phyloP scores from a whole-genome alignment of 2,329 filamentous ascomycete species.

The Fusarium bulbicola region DNA sequence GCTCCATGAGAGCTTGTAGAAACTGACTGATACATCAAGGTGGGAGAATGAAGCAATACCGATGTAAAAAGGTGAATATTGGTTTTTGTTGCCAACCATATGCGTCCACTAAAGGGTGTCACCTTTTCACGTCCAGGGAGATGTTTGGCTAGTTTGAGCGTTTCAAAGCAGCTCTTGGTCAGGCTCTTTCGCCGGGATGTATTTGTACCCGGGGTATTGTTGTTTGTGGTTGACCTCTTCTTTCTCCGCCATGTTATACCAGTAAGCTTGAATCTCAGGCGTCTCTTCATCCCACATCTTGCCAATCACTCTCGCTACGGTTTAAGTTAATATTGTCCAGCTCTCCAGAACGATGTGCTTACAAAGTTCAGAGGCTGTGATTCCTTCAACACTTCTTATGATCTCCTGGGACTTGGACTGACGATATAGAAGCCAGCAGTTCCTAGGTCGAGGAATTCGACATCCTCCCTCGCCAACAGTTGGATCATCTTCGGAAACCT shows the following conservation, averaged over 20 bases:
- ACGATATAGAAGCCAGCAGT: constrained; percentile 49
- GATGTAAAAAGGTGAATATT: neutral
- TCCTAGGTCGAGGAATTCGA: constrained; percentile 43
- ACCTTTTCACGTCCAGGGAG: neutral
- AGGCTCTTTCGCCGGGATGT: neutral
- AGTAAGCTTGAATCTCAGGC: constrained; percentile 35
- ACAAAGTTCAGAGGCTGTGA: constrained; percentile 47
- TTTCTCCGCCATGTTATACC: constrained; percentile 32
- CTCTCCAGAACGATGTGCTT: constrained; percentile 13
- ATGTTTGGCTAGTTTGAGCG: neutral
- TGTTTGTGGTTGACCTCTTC: constrained; percentile 43
- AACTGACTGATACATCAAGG: neutral
- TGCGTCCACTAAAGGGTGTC: neutral
- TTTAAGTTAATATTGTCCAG: neutral
- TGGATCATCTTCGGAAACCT: neutral
- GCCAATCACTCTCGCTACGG: constrained; percentile 41
- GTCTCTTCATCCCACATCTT: constrained; percentile 44
- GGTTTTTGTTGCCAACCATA: neutral
- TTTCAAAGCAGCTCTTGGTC: neutral
- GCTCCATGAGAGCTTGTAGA: neutral
- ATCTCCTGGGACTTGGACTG: constrained; percentile 41
- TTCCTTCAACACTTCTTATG: constrained; percentile 30
- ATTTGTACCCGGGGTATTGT: constrained; percentile 40
- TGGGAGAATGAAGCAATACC: neutral
- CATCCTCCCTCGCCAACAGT: neutral